Percentiles rank a stretch among this genome's conserved stretches.
These are phyloP conservation scores for Suillus decipiens DNA, from an alignment of 768 basidiomycete species.

Conservation along the genomic window DNA sequence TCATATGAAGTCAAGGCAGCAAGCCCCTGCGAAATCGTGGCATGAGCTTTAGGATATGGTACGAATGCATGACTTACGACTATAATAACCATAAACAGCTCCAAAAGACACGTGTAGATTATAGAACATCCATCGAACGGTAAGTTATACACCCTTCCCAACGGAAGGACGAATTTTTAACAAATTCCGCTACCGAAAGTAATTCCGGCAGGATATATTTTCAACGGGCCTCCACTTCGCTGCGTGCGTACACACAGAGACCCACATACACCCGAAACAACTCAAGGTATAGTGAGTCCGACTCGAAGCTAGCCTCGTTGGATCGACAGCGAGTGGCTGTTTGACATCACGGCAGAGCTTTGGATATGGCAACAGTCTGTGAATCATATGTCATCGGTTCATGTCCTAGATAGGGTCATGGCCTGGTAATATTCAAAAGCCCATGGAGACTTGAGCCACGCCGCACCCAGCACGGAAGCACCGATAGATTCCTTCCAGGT, in stretches of 20 bases:
- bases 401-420: not conserved
- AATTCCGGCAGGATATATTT: not conserved
- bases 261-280: constrained; percentile 4
- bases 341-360: not conserved
- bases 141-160: not conserved
- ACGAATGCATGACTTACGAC: not conserved
- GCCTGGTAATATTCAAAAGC: not conserved
- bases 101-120: not conserved
- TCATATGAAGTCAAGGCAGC: not conserved
- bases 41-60: not conserved
- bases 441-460: constrained; percentile 8
- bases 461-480: constrained; percentile 16
- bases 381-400: not conserved
- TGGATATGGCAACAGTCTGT: not conserved
- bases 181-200: not conserved
- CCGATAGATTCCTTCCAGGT: constrained; percentile 10
- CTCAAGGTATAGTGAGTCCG: not conserved
- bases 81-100: too few species aligned
- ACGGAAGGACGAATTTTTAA: not conserved
- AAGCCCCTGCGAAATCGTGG: not conserved
- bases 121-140: not conserved
- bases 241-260: constrained; percentile 11
- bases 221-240: constrained; percentile 7
- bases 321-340: not conserved
- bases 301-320: constrained; percentile 9